Evolutionary conservation across 805 yeast genomes (phyloP), one percentile per base, ranked within the genome.

Genomic region (Diddensiella caesifluorescens): DNA sequence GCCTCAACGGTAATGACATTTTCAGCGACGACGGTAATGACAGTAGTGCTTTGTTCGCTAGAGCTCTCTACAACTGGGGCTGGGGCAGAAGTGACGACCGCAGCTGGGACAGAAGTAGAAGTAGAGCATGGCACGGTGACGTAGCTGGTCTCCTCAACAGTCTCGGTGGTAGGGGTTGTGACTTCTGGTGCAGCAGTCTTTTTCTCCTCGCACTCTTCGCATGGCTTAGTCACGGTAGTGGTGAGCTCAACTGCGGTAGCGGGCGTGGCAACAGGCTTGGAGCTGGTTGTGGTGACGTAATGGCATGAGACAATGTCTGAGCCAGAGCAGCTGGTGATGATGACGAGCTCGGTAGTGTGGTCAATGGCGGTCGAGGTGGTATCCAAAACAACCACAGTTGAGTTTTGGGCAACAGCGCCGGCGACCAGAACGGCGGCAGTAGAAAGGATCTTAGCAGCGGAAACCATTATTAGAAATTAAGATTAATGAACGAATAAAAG

Each of bases 311-410:
- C 53, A 37, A 47, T 44, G 40, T 47, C 41, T 38, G 48, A 42
- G 57, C 58, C 47, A 52, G 57, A 28, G 59, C 59, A 46, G 66
- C 62, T 20, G 56, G 66, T 22, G 64, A 46, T 34, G 39, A 51
- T 50, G 41, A 47, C 49, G 13, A 41, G 10, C 18, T 54, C 41
- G 69, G 65, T 37, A 42, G 22, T 23, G 26, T 30, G 15, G 20
- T 29, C 41, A 23, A 20, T 31, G 18, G 29, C 44, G 29, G 34
- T 41, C 33, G 44, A 39, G 32, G 45, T 32, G 36, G 44, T 22
- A 35, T 20, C 16, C 16, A 30, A 35, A 19, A 35, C 36, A 18
- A 45, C 39, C n/a, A 28, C 45, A 28, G 47, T 38, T 25, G 46
- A 18, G 45, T 37, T 42, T 26, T 39, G 22, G 28, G 27, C 27